Base-by-base conservation (phyloP, 192 early-diverging fungal genomes). In the Oehlia diaphana region DNA sequence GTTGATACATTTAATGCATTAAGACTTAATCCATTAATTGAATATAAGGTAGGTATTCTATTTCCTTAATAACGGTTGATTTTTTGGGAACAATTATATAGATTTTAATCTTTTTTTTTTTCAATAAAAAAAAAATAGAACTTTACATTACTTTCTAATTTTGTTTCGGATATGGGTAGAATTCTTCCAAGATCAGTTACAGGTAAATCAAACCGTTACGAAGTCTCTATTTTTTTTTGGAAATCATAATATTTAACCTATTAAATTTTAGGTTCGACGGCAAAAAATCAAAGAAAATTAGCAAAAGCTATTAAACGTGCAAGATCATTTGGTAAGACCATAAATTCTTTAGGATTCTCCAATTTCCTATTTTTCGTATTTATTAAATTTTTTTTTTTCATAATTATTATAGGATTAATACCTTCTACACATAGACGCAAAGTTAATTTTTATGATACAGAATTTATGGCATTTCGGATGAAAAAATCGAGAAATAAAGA, bases 141-240 rank as follows among this genome's bases (percentile, higher is more conserved):
- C 68, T 83, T 77, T 64, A 85, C 47, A 37, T 68, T 87, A 4
- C 73, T 87, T 28, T 80, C 84, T 12, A 67, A 74, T 68, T 87
- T 87, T 69, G 83, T 87, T 19, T 87, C 86, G 49, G 86, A 87
- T 72, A 87, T 87, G 76, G 86, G 86, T 14, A 87, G 83, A 63
- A 87, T 87, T 53, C 68, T 87, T n/a, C 84, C 86, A 62, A 73
- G 86, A 64, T 10, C 63, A 79, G 68, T 76, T 26, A 87, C 86
- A 49, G 86, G 86, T 87, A 84, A 26, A 21, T 37, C 6, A 16
- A 12, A 12, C 26, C 72, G 31, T 31, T 31, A 31, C 31, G 31
- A 31, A 0, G 31, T 31, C 31, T 31, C 35, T 37, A 37, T 37
- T 2, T 37, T 37, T 37, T 37, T 37, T 37, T 37, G 35, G 4